These are phyloP conservation scores for Apiotrichum gracile DNA, from an alignment of 1,284 basidiomycete genomes.

Conservation along the genomic window DNA sequence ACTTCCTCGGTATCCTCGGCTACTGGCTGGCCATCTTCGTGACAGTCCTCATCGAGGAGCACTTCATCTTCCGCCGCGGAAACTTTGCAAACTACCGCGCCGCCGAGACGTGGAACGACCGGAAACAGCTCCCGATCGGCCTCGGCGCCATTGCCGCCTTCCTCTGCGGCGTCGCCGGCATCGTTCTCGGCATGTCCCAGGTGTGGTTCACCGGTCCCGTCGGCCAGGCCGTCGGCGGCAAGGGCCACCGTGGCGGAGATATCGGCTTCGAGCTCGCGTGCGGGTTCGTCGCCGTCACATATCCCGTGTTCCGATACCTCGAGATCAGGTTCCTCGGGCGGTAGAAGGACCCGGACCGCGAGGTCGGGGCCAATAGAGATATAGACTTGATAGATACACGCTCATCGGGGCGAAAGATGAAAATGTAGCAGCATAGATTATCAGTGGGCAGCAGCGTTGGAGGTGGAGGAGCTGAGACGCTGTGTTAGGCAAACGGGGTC, in stretches of 20 bases:
- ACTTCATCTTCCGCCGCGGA: constrained; percentile 45
- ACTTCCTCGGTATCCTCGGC: constrained; percentile 9
- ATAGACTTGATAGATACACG: too few species aligned
- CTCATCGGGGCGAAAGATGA: too few species aligned
- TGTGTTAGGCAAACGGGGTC: too few species aligned
- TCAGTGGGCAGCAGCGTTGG: too few species aligned
- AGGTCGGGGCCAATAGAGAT: too few species aligned
- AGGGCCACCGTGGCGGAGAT: constrained; percentile 23
- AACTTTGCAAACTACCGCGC: constrained; percentile 36
- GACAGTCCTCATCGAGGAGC: constrained; percentile 42
- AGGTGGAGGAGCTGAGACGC: too few species aligned
- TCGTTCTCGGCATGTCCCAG: constrained; percentile 40
- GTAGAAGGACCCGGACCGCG: not conserved
- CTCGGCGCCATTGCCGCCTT: constrained; percentile 23
- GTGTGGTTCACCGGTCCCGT: constrained; percentile 37
- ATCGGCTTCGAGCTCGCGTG: constrained; percentile 38
- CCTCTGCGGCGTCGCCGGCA: constrained; percentile 27
- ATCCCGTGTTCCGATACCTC: constrained; percentile 33
- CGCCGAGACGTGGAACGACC: constrained; percentile 34
- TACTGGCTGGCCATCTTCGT: constrained; percentile 47
- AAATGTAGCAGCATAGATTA: too few species aligned
- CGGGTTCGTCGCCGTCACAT: constrained; percentile 36
- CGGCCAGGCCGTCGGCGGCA: constrained; percentile 19
- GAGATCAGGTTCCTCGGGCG: constrained; percentile 24
- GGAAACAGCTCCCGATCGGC: constrained; percentile 25